Base-by-base conservation (phyloP, 768 basidiomycete species). In the Mycena kentingensis region DNA sequence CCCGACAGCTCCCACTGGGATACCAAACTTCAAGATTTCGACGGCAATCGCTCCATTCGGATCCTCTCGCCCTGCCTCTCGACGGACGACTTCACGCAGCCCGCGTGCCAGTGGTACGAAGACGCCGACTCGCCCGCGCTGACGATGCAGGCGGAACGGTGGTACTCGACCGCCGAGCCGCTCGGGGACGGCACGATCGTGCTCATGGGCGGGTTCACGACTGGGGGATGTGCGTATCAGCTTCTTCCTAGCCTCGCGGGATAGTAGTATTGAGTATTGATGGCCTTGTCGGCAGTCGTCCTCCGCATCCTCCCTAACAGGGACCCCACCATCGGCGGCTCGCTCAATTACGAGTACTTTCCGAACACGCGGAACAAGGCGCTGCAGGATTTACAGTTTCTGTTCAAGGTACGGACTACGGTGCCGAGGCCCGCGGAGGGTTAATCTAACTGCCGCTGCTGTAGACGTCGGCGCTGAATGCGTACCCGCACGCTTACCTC, bases 281-380 rank as follows among this genome's bases (percentile, higher is more conserved):
- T 29, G n/a, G 32, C 22, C 32, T n/a, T 13, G 18, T 24, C 11
- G 19, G 5, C 19, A 35, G 90, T 89, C 62, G 74, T 90, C 65
- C 90, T 90, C 67, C 74, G 85, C 15, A 88, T 88, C 57, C 79
- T 72, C 41, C 87, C 87, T 16, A 85, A 85, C 60, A 68, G 60
- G 15, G 85, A 90, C 58, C 88, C 87, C 2, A 68, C 67, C 45
- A 82, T 83, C 37, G 87, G 80, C 16, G 86, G 88, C 10, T 87
- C 93, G 61, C 86, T 87, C 25, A 88, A 88, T 0, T 87, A 79
- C 62, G 91, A 93, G 72, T 89, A 90, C 69, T 93, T 77, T 70
- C 92, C 93, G 7, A 42, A 42, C 15, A 74, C 79, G 5, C 79
- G 73, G 25, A 76, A 77, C 18, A 61, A 67, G 7, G 57, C 65